Evolutionary conservation across 192 early-diverging fungal genomes (phyloP).

Genomic region (Backusella westeae): DNA sequence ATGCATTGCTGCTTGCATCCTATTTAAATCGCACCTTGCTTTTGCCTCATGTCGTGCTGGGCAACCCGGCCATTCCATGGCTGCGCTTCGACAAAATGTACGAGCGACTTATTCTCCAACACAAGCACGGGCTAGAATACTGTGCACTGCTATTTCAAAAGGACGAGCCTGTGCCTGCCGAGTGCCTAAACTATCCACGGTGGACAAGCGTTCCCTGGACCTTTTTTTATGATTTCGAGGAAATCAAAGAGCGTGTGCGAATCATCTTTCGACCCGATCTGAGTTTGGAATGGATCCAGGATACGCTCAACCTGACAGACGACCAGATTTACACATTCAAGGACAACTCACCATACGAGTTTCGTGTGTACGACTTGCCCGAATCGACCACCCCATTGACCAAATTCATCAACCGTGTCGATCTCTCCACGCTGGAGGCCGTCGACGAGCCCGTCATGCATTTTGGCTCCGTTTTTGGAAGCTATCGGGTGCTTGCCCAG

Average conservation of each 20-base stretch:
- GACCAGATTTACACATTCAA: constrained; percentile 40
- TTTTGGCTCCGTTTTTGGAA: constrained; percentile 53
- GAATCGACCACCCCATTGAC: constrained; percentile 32
- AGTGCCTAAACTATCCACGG: constrained; percentile 55
- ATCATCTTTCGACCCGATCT: constrained; percentile 45
- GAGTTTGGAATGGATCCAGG: constrained; percentile 48
- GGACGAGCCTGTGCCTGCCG: constrained; percentile 42
- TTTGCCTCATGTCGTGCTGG: constrained; percentile 47
- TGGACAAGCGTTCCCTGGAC: constrained; percentile 57
- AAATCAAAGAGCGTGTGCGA: constrained; percentile 34
- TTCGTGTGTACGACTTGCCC: constrained; percentile 52
- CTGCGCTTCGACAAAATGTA: constrained; percentile 44
- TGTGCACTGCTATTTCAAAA: constrained; percentile 34
- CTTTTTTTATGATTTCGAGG: constrained; percentile 51
- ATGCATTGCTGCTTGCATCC: constrained; percentile 51
- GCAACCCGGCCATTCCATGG: constrained; percentile 53
- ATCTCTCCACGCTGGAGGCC: constrained; percentile 34
- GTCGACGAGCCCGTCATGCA: constrained; percentile 42
- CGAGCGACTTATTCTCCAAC: constrained; percentile 46
- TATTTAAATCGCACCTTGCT: constrained; percentile 56
- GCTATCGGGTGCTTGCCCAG: constrained; percentile 44
- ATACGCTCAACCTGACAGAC: constrained; percentile 36
- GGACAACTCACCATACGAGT: constrained; percentile 51
- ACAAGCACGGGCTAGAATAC: constrained; percentile 54
- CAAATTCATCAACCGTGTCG: constrained; percentile 39